These are phyloP conservation scores for Vaucheria bursata DNA, from an alignment of 352 stramenopile genomes.

Conservation along the genomic window DNA sequence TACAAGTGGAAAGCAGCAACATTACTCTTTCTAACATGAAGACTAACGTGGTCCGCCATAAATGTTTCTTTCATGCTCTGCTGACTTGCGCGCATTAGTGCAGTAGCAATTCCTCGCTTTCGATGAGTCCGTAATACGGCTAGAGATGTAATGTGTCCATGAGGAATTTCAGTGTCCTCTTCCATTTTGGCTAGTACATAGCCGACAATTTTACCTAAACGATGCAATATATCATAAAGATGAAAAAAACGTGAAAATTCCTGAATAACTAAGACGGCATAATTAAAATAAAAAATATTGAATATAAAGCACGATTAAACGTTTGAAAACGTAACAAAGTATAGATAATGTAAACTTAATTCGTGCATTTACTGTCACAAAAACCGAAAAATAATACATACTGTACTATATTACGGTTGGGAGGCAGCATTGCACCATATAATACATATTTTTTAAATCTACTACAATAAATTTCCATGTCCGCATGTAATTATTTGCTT, in stretches of 20 bases:
- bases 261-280: neutral
- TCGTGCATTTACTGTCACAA: no score
- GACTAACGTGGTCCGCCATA: constrained; percentile 92
- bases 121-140: constrained; percentile 60
- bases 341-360: no score
- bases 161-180: constrained; percentile 65
- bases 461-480: no score
- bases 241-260: neutral
- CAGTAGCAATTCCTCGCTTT: constrained; percentile 73
- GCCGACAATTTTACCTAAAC: constrained; percentile 88
- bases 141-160: constrained; percentile 98
- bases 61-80: constrained; percentile 91
- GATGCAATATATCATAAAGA: no score
- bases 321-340: no score
- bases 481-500: no score
- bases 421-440: no score
- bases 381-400: no score
- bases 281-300: neutral
- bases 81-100: constrained; percentile 87
- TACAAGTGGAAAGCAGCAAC: constrained; percentile 96
- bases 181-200: constrained; percentile 99
- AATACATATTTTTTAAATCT: no score
- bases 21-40: constrained; percentile 98
- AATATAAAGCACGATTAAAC: no score
- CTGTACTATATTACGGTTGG: no score